These are phyloP conservation scores for Emergomyces pasteurianus DNA, from an alignment of 2,329 filamentous ascomycete species.

Conservation along the genomic window DNA sequence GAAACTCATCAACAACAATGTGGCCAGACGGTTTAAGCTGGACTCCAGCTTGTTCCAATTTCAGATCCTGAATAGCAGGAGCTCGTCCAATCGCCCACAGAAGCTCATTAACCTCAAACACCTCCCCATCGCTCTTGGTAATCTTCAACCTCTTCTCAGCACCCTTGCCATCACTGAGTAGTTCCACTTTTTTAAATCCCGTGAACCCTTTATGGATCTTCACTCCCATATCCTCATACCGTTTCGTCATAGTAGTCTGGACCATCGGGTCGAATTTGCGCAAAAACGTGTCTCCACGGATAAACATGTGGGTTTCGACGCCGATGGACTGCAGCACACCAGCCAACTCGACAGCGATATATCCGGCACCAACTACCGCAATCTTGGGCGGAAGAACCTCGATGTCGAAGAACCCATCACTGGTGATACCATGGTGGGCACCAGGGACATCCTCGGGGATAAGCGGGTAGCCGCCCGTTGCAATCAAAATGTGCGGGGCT, in stretches of 20 bases:
- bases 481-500: conserved; percentile 38
- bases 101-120: conserved; percentile 37
- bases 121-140: conserved; percentile 31
- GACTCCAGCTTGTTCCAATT: conserved; percentile 31
- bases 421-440: conserved; percentile 39
- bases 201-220: conserved; percentile 36
- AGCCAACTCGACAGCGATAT: conserved; percentile 41
- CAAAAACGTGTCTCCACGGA: conserved; percentile 37
- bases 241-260: conserved; percentile 39
- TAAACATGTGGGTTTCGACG: conserved; percentile 41
- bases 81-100: conserved; percentile 40
- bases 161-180: conserved; percentile 34
- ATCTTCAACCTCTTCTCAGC: conserved; percentile 37
- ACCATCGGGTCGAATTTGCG: conserved; percentile 43
- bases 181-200: conserved; percentile 37
- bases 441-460: conserved; percentile 33
- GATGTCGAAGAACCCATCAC: conserved; percentile 41
- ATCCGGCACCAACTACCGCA: conserved; percentile 40
- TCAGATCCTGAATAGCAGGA: conserved; percentile 34
- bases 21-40: conserved; percentile 29
- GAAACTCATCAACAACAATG: conserved; percentile 38
- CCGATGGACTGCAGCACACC: conserved; percentile 39
- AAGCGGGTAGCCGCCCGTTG: conserved; percentile 36
- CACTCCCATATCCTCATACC: conserved; percentile 39
- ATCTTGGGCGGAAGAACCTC: conserved; percentile 40